These are phyloP conservation scores for Yarrowia divulgata DNA, from an alignment of 805 yeast genomes.

Conservation along the genomic window DNA sequence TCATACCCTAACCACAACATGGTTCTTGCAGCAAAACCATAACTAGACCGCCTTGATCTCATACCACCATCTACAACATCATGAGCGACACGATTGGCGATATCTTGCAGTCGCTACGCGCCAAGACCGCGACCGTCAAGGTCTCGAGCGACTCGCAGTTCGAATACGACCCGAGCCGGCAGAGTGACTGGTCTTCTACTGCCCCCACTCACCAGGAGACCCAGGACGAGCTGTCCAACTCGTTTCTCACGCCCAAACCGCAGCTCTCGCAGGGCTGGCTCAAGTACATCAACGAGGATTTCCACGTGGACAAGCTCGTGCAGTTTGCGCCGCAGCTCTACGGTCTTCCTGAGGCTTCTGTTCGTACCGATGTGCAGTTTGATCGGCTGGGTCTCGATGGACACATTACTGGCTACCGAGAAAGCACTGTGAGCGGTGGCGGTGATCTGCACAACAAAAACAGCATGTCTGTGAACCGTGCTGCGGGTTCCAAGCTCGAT, in stretches of 20 bases:
- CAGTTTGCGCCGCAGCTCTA: slow-evolving; percentile 5
- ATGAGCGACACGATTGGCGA: slow-evolving; percentile 17
- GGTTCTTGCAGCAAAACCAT: background rate
- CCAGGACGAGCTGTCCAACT: background rate
- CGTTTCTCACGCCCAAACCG: slow-evolving; percentile 30
- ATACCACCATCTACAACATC: background rate
- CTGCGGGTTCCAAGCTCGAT: slow-evolving; percentile 66
- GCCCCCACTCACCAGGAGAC: background rate
- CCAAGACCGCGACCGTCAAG: background rate
- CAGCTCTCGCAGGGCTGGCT: slow-evolving; percentile 16
- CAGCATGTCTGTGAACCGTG: slow-evolving; percentile 75
- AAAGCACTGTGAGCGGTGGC: slow-evolving; percentile 55
- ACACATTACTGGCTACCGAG: slow-evolving; percentile 63
- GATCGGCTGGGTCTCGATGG: slow-evolving; percentile 81
- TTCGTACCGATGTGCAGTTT: slow-evolving; percentile 53
- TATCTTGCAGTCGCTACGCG: background rate
- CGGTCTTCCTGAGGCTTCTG: slow-evolving; percentile 19
- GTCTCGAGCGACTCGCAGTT: background rate
- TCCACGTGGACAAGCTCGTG: slow-evolving; percentile 37
- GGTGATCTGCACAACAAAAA: slow-evolving; percentile 58
- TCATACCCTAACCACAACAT: slow-evolving; percentile 1
- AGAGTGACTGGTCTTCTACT: background rate
- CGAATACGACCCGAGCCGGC: background rate
- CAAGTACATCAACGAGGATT: slow-evolving; percentile 15
- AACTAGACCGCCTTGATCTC: background rate